These are phyloP conservation scores for Cystobasidium pallidum DNA, from an alignment of 1,284 basidiomycete species.

Conservation along the genomic window DNA sequence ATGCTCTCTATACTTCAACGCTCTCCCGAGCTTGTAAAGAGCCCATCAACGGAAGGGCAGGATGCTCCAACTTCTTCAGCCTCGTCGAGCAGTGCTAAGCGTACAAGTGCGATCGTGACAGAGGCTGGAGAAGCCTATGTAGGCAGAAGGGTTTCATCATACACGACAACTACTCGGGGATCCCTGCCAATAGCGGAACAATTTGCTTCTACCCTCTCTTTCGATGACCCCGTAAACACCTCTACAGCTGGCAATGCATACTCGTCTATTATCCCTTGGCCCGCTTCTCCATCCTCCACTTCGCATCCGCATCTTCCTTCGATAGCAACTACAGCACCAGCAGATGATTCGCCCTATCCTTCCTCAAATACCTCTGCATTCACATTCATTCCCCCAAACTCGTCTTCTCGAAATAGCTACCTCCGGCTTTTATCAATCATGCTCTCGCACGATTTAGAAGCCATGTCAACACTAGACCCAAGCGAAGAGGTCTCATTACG, in stretches of 20 bases:
- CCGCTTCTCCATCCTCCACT: background rate
- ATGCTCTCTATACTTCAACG: slow-evolving; percentile 84
- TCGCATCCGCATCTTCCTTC: background rate
- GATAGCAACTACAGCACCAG: slow-evolving; percentile 2
- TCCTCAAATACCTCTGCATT: background rate
- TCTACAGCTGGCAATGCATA: slow-evolving; percentile 3
- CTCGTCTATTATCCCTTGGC: slow-evolving; percentile 5
- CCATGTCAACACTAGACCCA: slow-evolving; percentile 87
- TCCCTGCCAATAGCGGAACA: slow-evolving; percentile 68
- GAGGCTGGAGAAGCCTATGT: slow-evolving; percentile 44
- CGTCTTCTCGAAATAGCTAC: slow-evolving; percentile 83
- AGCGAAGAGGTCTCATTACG: slow-evolving; percentile 94
- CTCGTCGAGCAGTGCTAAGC: background rate
- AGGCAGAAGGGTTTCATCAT: slow-evolving; percentile 57
- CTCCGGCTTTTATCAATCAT: slow-evolving; percentile 80
- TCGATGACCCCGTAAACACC: background rate
- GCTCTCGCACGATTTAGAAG: slow-evolving; percentile 81
- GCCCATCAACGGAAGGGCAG: slow-evolving; percentile 52
- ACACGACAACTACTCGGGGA: slow-evolving; percentile 58
- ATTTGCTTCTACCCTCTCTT: slow-evolving; percentile 14
- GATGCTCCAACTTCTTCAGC: background rate
- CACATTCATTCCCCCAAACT: slow-evolving; percentile 67
- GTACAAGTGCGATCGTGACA: slow-evolving; percentile 6
- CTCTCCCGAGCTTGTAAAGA: slow-evolving; percentile 82
- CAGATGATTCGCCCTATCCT: background rate